These are phyloP conservation scores for Zygosaccharomyces sapae DNA, from an alignment of 1,139 yeast genomes.

Conservation along the genomic window DNA sequence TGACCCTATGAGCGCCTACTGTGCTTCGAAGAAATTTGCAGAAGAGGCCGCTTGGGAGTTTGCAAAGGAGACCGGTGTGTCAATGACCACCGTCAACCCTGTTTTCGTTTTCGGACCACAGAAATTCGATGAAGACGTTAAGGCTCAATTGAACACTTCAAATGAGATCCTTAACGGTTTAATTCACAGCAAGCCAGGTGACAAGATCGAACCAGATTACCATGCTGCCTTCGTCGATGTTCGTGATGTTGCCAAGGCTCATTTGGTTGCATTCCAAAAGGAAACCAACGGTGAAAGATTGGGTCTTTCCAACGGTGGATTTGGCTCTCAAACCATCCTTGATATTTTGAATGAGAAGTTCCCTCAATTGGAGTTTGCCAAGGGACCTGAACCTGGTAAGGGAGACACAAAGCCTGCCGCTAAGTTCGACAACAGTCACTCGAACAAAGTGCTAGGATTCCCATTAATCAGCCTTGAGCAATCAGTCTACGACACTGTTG, in stretches of 20 bases:
- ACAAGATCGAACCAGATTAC: slow-evolving; percentile 8
- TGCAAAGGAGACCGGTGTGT: slow-evolving; percentile 36
- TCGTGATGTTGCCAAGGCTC: slow-evolving; percentile 53
- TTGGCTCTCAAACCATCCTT: slow-evolving; percentile 33
- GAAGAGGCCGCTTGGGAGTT: slow-evolving; percentile 51
- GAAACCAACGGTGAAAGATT: slow-evolving; percentile 36
- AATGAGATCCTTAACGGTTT: slow-evolving; percentile 36
- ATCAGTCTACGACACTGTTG: slow-evolving; percentile 43
- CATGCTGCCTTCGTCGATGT: slow-evolving; percentile 42
- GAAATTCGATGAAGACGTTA: slow-evolving; percentile 31
- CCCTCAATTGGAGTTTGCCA: slow-evolving; percentile 37
- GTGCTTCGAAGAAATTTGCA: slow-evolving; percentile 45
- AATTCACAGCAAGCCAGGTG: slow-evolving; percentile 18
- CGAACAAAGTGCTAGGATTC: slow-evolving; percentile 22
- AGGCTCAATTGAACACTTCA: slow-evolving; percentile 37
- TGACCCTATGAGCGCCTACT: slow-evolving; percentile 38
- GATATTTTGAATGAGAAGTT: slow-evolving; percentile 37
- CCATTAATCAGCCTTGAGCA: slow-evolving; percentile 40
- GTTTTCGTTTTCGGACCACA: slow-evolving; percentile 45
- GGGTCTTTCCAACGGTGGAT: slow-evolving; percentile 33
- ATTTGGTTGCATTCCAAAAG: slow-evolving; percentile 43
- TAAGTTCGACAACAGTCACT: slow-evolving; percentile 21
- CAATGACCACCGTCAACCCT: slow-evolving; percentile 43
- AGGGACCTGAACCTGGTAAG: slow-evolving; percentile 42
- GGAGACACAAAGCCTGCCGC: slow-evolving; percentile 1